Conservation (phyloP, 371 early-diverging fungal genomes). For the Mucor circinelloides region DNA sequence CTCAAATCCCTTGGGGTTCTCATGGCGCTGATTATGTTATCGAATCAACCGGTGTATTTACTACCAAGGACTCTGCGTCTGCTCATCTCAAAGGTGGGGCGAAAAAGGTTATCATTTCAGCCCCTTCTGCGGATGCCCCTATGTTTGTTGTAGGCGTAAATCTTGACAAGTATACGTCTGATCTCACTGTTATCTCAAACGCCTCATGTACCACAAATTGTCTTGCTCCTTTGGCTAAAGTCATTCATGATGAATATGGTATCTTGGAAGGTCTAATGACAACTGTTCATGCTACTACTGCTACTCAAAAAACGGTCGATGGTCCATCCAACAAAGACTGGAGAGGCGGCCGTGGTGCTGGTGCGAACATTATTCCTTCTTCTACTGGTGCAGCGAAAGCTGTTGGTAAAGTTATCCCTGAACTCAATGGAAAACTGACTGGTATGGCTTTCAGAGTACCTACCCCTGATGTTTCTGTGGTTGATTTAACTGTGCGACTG, state of each 20-base stretch:
- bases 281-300: constrained; percentile 98
- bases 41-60: constrained; percentile 99
- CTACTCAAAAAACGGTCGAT: constrained; percentile 99
- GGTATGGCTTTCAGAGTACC: constrained; percentile 99
- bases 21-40: constrained; percentile 95
- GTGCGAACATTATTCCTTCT: constrained; percentile 98
- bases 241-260: constrained; percentile 94
- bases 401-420: constrained; percentile 98
- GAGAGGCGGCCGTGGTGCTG: constrained; percentile 96
- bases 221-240: constrained; percentile 98
- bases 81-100: constrained; percentile 94
- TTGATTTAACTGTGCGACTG: constrained; percentile 96
- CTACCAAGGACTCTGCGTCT: constrained; percentile 85
- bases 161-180: constrained; percentile 85
- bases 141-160: constrained; percentile 97
- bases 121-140: constrained; percentile 93
- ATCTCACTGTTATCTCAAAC: constrained; percentile 92
- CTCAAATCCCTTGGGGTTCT: constrained; percentile 91
- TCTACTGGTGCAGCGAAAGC: constrained; percentile 99
- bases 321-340: constrained; percentile 98
- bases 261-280: constrained; percentile 92
- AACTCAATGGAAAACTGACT: constrained; percentile 95
- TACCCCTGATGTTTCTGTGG: constrained; percentile 97
- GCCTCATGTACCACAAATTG: constrained; percentile 99
- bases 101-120: constrained; percentile 99